Evolutionary conservation across 192 early-diverging fungal genomes (phyloP).

Genomic region (Phycomyces blakesleeanus): DNA sequence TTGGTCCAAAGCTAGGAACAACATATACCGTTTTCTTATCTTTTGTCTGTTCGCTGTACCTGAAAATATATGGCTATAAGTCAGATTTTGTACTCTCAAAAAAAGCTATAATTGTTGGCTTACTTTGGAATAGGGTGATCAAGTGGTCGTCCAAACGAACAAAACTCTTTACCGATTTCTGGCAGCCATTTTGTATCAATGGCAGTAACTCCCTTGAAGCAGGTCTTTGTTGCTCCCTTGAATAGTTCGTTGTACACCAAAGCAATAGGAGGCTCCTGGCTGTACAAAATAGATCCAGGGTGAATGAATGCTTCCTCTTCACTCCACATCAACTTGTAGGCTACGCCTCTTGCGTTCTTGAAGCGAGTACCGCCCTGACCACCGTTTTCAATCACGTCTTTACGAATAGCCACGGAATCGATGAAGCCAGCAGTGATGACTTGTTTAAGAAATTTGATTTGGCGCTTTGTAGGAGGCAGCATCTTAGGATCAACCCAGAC

Average conservation of each 20-base stretch:
- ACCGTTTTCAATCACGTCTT: conserved; percentile 66
- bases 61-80: conserved; percentile 5
- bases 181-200: conserved; percentile 83
- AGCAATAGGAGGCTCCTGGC: conserved; percentile 61
- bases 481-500: conserved; percentile 61
- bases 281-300: conserved; percentile 62
- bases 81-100: neutral
- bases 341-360: conserved; percentile 35
- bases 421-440: conserved; percentile 85
- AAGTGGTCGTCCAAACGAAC: conserved; percentile 68
- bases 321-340: conserved; percentile 71
- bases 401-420: conserved; percentile 87
- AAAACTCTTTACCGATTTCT: conserved; percentile 68
- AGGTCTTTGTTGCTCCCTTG: conserved; percentile 45
- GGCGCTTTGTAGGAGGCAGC: conserved; percentile 61
- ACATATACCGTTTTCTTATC: conserved; percentile 53
- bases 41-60: conserved; percentile 49
- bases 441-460: conserved; percentile 79
- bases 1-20: conserved; percentile 67
- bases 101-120: conserved; percentile 4
- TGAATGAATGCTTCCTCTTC: conserved; percentile 75
- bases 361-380: conserved; percentile 34
- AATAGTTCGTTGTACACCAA: conserved; percentile 72
- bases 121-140: conserved; percentile 75
- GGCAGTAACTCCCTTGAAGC: conserved; percentile 54